Percentiles rank a stretch among this genome's conserved stretches.
phyloP scores from a whole-genome alignment of 2,329 filamentous ascomycete species.

The Pyrenochaeta sp. region DNA sequence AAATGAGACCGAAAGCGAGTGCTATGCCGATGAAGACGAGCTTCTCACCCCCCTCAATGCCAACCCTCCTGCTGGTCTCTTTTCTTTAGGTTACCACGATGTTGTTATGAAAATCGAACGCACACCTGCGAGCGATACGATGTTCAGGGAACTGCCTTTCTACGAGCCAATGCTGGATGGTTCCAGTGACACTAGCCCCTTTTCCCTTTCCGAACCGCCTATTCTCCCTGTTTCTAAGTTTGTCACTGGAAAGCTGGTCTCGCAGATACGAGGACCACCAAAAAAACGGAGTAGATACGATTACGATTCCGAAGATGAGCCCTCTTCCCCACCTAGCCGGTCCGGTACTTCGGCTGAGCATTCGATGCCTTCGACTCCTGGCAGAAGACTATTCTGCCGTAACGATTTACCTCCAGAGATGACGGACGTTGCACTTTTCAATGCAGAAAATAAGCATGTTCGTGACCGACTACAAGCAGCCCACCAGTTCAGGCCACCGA shows the following conservation, averaged over 20 bases:
- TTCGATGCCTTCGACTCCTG: constrained; percentile 51
- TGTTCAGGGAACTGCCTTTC: constrained; percentile 82
- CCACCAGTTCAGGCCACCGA: constrained; percentile 91
- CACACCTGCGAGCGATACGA: constrained; percentile 76
- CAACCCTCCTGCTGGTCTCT: constrained; percentile 77
- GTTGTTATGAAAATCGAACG: constrained; percentile 80
- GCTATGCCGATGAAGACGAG: constrained; percentile 50
- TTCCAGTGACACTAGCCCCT: constrained; percentile 40
- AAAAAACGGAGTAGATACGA: constrained; percentile 84
- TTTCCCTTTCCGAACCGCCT: constrained; percentile 55
- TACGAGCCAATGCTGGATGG: constrained; percentile 63
- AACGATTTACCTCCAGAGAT: constrained; percentile 72
- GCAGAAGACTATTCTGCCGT: constrained; percentile 48
- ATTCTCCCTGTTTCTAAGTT: constrained; percentile 87
- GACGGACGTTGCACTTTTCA: constrained; percentile 84
- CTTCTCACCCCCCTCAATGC: constrained; percentile 53
- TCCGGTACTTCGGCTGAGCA: constrained; percentile 54
- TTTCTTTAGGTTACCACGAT: constrained; percentile 82
- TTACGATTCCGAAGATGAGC: constrained; percentile 76
- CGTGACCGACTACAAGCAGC: constrained; percentile 89
- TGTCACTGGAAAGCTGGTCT: constrained; percentile 79
- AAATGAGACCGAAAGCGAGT: constrained; percentile 51
- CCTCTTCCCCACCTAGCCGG: constrained; percentile 44
- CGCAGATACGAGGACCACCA: constrained; percentile 71
- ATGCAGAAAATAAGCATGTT: constrained; percentile 86